Evolutionary conservation across 768 basidiomycete species (phyloP), one percentile per base, ranked within the genome.

Genomic region (Rhodotorula taiwanensis): DNA sequence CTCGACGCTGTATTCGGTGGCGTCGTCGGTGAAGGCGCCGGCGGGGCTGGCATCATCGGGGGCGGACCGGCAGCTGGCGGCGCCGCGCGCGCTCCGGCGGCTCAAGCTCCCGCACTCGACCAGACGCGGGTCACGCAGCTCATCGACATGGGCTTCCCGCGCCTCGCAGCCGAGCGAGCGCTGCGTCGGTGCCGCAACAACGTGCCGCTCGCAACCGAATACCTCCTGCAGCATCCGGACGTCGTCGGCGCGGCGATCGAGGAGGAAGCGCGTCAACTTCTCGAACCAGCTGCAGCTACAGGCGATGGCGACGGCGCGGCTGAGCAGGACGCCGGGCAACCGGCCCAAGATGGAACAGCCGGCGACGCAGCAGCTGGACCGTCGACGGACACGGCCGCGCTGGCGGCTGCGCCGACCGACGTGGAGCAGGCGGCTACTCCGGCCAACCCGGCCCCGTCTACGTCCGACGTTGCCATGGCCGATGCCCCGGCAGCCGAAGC

Each of bases 111-210:
- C 1, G 49, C 49, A 18, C 30, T 33, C 30, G 88, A 90, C 73
- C 36, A 39, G 36, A 39, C 36, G 89, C 83, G 86, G 41, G 83
- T 97, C 56, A 82, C 83, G 54, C 87, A 90, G 71, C 79, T 98
- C 58, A 86, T 83, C 15, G 95, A 98, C 72, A 98, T 99, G 95
- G 95, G 95, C 50, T 99, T 98, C 79, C 84, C 87, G 41, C 84
- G 91, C n/a, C 81, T 83, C 45, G 88, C 89, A 18, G 89, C 86
- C 3, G 87, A 88, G 72, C 82, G 85, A 55, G 94, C 94, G 7
- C 79, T 99, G 43, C 76, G 81, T 25, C 87, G 93, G 16, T 84
- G 86, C 7, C 83, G 86, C 66, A 98, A 98, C 76, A 92, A 95
- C 72, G 80, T 95, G 71, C 84, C 81, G 48, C 84, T 87, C 8